Percentiles rank a stretch among this genome's conserved stretches.
Evolutionary conservation across 306 rosid genomes (phyloP).

Genomic region (Ochetophila trinervis): DNA sequence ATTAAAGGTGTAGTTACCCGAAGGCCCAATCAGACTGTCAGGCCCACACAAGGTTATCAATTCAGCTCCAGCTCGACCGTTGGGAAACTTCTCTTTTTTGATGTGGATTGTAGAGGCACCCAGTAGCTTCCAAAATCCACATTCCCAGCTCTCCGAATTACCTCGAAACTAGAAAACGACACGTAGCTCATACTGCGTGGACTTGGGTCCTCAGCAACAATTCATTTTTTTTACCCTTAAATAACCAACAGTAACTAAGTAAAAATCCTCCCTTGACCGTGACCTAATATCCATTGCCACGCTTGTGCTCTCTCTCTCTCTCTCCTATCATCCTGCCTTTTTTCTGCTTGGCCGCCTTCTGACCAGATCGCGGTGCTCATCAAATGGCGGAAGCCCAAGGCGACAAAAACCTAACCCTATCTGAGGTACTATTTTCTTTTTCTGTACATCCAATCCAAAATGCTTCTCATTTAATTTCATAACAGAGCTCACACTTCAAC

Average conservation of each 20-base stretch:
- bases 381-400: slow-evolving; percentile 69
- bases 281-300: not conserved
- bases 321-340: not conserved
- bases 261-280: slow-evolving; percentile 3
- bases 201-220: not conserved
- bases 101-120: too few relatives aligned
- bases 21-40: too few relatives aligned
- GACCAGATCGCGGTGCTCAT: slow-evolving; percentile 28
- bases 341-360: slow-evolving; percentile 27
- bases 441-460: not conserved
- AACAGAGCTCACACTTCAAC: not conserved
- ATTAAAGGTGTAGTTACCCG: too few relatives aligned
- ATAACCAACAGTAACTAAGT: slow-evolving; percentile 8
- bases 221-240: too few relatives aligned
- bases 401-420: slow-evolving; percentile 47
- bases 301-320: not conserved
- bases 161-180: not conserved
- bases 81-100: too few relatives aligned
- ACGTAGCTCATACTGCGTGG: not conserved
- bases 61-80: too few relatives aligned
- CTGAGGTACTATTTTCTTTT: slow-evolving; percentile 47
- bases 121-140: too few relatives aligned
- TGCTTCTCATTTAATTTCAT: not conserved
- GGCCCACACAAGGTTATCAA: too few relatives aligned
- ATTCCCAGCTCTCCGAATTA: too few relatives aligned